Conservation (phyloP, 2,329 filamentous ascomycete genomes). For the Cladosporium oxysporum region DNA sequence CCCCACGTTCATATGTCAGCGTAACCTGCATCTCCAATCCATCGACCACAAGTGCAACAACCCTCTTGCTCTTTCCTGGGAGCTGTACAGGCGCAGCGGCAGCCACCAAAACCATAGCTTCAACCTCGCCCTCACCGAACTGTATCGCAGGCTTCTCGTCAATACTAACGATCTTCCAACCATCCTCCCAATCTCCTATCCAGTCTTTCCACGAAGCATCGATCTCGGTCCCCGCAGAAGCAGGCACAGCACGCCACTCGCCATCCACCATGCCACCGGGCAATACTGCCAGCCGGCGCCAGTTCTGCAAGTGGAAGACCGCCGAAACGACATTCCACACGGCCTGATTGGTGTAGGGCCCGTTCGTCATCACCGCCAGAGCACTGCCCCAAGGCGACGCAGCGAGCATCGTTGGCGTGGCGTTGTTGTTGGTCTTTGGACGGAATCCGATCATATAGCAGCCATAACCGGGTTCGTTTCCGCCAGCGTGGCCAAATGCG, state of each 20-base stretch:
- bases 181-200: not conserved
- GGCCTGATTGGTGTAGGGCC: conserved; percentile 14
- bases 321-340: conserved; percentile 24
- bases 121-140: not conserved
- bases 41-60: not conserved
- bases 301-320: conserved; percentile 24
- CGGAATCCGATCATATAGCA: conserved; percentile 24
- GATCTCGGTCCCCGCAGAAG: not conserved
- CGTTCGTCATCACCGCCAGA: conserved; percentile 29
- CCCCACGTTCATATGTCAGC: not conserved
- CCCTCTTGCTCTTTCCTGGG: not conserved
- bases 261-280: not conserved
- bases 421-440: conserved; percentile 5
- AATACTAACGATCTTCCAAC: not conserved
- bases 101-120: not conserved
- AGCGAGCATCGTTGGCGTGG: not conserved
- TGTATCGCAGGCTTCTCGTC: not conserved
- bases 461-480: conserved; percentile 29
- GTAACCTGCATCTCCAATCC: not conserved
- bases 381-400: not conserved
- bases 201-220: not conserved
- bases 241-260: not conserved
- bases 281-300: conserved; percentile 13
- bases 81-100: not conserved
- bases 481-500: conserved; percentile 28